Percentiles rank a stretch among this genome's conserved stretches.
Conservation (phyloP, 441 rosid species). For the Raphanus hybrid region DNA sequence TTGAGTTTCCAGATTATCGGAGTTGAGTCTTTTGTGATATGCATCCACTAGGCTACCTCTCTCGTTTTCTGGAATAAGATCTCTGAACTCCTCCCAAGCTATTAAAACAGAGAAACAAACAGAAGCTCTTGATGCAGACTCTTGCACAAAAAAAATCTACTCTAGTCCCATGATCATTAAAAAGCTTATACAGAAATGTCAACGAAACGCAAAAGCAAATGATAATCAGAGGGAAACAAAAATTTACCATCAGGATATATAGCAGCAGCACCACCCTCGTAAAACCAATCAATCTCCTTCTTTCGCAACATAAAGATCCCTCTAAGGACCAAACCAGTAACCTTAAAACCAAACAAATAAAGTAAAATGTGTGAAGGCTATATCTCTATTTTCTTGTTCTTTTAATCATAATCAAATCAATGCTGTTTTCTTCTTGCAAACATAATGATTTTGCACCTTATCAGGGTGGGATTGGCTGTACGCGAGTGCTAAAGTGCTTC, state of each 20-base stretch:
- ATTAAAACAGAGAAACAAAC: conserved; percentile 27
- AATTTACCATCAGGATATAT: conserved; percentile 87
- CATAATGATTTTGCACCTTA: conserved; percentile 53
- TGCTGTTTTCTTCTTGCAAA: conserved; percentile 7
- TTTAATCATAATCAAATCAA: background rate
- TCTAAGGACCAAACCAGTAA: conserved; percentile 88
- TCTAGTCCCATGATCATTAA: background rate
- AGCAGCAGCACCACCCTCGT: conserved; percentile 95
- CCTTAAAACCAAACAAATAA: conserved; percentile 46
- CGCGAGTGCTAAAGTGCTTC: conserved; percentile 89
- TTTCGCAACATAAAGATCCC: conserved; percentile 91
- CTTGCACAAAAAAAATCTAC: background rate
- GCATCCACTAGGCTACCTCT: conserved; percentile 73
- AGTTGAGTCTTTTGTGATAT: conserved; percentile 75
- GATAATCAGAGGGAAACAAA: conserved; percentile 6
- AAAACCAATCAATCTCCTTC: conserved; percentile 98
- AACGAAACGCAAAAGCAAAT: background rate
- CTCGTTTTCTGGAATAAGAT: conserved; percentile 88
- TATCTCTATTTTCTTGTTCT: background rate
- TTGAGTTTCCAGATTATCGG: conserved; percentile 80
- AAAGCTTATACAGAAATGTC: background rate
- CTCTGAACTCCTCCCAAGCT: conserved; percentile 97
- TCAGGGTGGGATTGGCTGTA: conserved; percentile 88
- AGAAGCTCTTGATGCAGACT: background rate
- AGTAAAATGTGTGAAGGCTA: conserved; percentile 8